Evolutionary conservation across 352 stramenopile species (phyloP).

Genomic region (Globisporangium spinosum): DNA sequence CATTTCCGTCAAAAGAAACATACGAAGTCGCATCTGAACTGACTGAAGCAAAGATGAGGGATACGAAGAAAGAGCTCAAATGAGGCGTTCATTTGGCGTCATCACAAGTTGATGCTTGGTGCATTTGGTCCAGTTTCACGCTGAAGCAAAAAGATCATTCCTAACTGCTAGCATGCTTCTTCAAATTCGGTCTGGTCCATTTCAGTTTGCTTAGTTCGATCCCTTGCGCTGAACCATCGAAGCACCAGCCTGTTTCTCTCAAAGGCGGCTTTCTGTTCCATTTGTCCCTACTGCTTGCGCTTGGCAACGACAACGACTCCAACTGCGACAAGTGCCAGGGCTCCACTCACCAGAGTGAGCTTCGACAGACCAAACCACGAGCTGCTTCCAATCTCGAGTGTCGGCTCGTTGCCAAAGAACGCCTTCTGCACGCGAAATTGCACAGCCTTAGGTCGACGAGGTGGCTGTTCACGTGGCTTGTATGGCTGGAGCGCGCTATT

Average conservation of each 20-base stretch:
- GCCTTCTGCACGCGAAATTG: constrained; percentile 2
- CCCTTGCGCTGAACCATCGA: background rate
- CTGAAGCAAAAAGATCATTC: too few species aligned
- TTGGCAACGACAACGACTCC: background rate
- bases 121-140: too few species aligned
- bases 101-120: too few species aligned
- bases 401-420: constrained; percentile 4
- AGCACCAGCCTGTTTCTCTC: too few species aligned
- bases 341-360: background rate
- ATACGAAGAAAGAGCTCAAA: too few species aligned
- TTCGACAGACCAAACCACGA: background rate
- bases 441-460: background rate
- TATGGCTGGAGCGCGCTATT: background rate
- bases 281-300: background rate
- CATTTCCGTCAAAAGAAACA: too few species aligned
- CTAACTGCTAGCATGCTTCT: too few species aligned
- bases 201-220: too few species aligned
- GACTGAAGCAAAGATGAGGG: too few species aligned
- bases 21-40: too few species aligned
- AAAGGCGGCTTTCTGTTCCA: background rate
- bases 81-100: too few species aligned
- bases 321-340: background rate
- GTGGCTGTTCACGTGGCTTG: background rate
- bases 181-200: too few species aligned
- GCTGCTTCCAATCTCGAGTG: background rate